Conservation (phyloP, 169 alveolate genomes). For the Plasmodium vivax region DNA sequence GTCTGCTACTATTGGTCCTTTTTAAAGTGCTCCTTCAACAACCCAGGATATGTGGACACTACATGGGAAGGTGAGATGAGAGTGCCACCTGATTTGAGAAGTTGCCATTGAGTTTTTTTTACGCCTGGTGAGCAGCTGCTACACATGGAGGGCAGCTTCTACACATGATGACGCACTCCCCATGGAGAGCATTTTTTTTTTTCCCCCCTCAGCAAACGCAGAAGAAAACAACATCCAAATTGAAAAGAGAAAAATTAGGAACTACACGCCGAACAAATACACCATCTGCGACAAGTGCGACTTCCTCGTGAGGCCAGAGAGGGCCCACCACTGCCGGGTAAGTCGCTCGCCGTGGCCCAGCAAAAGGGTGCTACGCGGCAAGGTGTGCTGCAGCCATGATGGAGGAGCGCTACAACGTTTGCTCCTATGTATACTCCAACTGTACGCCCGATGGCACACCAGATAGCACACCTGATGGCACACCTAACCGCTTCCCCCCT, state of each 20-base stretch:
- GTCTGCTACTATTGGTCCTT: conserved; percentile 59
- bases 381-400: background rate
- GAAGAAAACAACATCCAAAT: conserved; percentile 59
- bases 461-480: background rate
- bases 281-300: conserved; percentile 55
- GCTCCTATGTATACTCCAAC: background rate
- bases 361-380: background rate
- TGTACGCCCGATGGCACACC: background rate
- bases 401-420: background rate
- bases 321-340: conserved; percentile 72
- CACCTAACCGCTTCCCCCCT: no score
- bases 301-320: conserved; percentile 62
- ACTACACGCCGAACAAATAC: conserved; percentile 53
- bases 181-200: background rate
- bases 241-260: conserved; percentile 46
- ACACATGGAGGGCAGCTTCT: no score
- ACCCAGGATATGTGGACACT: conserved; percentile 63
- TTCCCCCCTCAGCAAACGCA: conserved; percentile 22
- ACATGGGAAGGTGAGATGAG: conserved; percentile 53
- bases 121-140: background rate
- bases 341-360: background rate
- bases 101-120: background rate
- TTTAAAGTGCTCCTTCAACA: conserved; percentile 16
- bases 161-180: background rate
- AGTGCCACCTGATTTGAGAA: background rate